phyloP scores from a whole-genome alignment of 768 basidiomycete species.

The Gelatoporia subvermispora region DNA sequence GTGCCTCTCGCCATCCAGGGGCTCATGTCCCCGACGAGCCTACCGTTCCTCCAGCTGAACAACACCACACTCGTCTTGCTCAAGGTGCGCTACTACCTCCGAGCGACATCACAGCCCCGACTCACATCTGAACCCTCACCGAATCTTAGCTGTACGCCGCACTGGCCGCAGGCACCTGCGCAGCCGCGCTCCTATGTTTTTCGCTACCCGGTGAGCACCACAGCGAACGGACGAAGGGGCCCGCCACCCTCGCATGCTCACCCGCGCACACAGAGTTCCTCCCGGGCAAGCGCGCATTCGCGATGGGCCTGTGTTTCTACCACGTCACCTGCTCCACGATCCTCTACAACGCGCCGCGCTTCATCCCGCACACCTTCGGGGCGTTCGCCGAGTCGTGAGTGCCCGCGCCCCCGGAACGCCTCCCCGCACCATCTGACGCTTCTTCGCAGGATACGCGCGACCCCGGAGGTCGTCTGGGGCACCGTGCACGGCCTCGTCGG shows the following conservation, averaged over 20 bases:
- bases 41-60: slow-evolving; percentile 78
- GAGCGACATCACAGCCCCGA: too few species aligned
- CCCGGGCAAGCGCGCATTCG: slow-evolving; percentile 80
- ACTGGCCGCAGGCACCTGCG: slow-evolving; percentile 54
- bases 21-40: slow-evolving; percentile 49
- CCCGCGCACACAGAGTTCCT: slow-evolving; percentile 53
- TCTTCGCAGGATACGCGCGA: slow-evolving; percentile 46
- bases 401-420: background rate
- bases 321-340: slow-evolving; percentile 70
- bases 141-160: slow-evolving; percentile 76
- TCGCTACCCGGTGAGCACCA: slow-evolving; percentile 59
- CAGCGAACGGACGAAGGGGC: too few species aligned
- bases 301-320: slow-evolving; percentile 71
- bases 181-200: slow-evolving; percentile 59
- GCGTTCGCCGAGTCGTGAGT: slow-evolving; percentile 55
- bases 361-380: slow-evolving; percentile 74
- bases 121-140: too few species aligned
- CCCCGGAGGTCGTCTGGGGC: slow-evolving; percentile 74
- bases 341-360: slow-evolving; percentile 70
- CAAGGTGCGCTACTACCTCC: slow-evolving; percentile 45
- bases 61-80: slow-evolving; percentile 75
- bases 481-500: slow-evolving; percentile 67
- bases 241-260: background rate
- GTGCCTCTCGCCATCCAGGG: slow-evolving; percentile 76
- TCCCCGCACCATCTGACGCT: background rate